These are phyloP conservation scores for Cystobasidium tubakii DNA, from an alignment of 768 basidiomycete genomes.

Conservation along the genomic window DNA sequence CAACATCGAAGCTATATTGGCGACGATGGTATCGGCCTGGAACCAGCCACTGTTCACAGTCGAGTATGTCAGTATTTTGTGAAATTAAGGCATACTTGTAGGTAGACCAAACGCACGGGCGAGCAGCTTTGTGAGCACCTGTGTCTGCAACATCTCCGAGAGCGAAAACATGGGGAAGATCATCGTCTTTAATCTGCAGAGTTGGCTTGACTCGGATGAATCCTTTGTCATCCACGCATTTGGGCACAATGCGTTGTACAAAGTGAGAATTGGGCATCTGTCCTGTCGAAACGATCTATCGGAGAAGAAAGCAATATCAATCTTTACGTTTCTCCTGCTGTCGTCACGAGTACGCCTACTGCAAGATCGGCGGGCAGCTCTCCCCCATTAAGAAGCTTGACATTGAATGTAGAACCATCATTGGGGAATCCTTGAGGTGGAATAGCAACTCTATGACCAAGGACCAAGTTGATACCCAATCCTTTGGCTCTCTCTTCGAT, in stretches of 20 bases:
- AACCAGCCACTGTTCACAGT: constrained; percentile 32
- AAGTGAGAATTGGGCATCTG: constrained; percentile 4
- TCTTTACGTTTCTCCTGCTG: background rate
- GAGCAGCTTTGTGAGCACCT: constrained; percentile 28
- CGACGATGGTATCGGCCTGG: constrained; percentile 25
- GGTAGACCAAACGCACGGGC: constrained; percentile 15
- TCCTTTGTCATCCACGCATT: constrained; percentile 9
- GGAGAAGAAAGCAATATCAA: background rate
- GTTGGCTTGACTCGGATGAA: constrained; percentile 22
- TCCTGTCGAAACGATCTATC: constrained; percentile 27
- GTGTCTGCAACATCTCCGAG: constrained; percentile 27
- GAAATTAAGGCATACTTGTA: no score
- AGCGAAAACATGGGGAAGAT: constrained; percentile 23
- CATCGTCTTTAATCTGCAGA: constrained; percentile 13
- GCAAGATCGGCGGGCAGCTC: constrained; percentile 20
- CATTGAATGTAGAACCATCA: constrained; percentile 9
- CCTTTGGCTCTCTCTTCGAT: constrained; percentile 21
- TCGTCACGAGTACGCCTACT: background rate
- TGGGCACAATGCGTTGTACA: background rate
- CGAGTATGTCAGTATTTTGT: no score
- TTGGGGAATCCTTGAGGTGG: constrained; percentile 23
- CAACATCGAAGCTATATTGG: background rate
- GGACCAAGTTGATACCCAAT: constrained; percentile 1
- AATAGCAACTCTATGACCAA: constrained; percentile 16
- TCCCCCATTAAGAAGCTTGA: constrained; percentile 17